phyloP scores from a whole-genome alignment of 805 yeast species.

The Ogataea henricii region DNA sequence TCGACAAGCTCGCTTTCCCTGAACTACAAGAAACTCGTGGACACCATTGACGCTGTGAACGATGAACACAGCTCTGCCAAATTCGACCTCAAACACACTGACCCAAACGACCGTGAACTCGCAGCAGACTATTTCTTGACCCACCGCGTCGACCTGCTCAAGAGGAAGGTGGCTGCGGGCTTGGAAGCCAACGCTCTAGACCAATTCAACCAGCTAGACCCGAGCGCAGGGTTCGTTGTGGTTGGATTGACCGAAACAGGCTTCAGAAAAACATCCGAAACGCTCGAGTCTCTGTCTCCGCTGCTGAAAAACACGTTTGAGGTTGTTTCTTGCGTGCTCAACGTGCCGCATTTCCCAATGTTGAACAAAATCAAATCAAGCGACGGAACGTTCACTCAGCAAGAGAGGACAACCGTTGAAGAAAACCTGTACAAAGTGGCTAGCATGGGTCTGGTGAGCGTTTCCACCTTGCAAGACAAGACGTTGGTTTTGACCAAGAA shows the following conservation, averaged over 20 bases:
- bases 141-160: constrained; percentile 7
- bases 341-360: constrained; percentile 27
- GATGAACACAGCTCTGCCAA: constrained; percentile 11
- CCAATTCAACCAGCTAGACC: background rate
- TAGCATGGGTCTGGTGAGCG: constrained; percentile 28
- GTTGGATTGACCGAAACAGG: constrained; percentile 22
- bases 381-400: constrained; percentile 2
- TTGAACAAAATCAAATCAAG: constrained; percentile 17
- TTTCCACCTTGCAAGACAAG: constrained; percentile 21
- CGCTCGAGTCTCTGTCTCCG: constrained; percentile 13
- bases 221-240: constrained; percentile 10
- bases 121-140: constrained; percentile 25
- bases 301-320: constrained; percentile 12
- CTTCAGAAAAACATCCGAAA: constrained; percentile 9
- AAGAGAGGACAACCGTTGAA: constrained; percentile 5
- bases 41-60: constrained; percentile 23
- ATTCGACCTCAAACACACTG: constrained; percentile 10
- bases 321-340: constrained; percentile 23
- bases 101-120: constrained; percentile 25
- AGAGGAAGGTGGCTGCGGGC: constrained; percentile 6
- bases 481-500: constrained; percentile 21
- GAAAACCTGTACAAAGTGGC: constrained; percentile 29
- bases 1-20: constrained; percentile 14
- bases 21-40: constrained; percentile 20
- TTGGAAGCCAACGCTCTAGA: background rate